phyloP scores from a whole-genome alignment of 192 early-diverging fungal genomes.

The Polychytrium aggregatum region DNA sequence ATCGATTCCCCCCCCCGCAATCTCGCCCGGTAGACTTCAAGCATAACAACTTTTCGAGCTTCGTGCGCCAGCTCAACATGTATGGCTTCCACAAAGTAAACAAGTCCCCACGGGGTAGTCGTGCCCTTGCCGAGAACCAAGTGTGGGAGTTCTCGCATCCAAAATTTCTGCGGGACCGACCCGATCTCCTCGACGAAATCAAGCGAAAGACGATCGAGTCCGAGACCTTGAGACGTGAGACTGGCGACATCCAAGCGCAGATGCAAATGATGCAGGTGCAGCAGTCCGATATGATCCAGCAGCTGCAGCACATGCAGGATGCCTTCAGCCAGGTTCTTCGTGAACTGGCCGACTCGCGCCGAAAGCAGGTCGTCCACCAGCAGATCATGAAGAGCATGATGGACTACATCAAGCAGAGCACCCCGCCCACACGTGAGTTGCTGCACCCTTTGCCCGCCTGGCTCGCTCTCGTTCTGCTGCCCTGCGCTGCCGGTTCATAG shows the following conservation, averaged over 20 bases:
- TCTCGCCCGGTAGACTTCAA: constrained; percentile 50
- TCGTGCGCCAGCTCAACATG: constrained; percentile 59
- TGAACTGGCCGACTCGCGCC: constrained; percentile 60
- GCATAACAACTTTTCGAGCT: constrained; percentile 85
- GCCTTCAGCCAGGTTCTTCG: constrained; percentile 59
- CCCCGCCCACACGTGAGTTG: constrained; percentile 1
- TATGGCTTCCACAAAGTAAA: constrained; percentile 77
- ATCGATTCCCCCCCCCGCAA: too few relatives aligned
- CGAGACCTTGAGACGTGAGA: constrained; percentile 58
- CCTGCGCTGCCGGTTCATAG: neutral
- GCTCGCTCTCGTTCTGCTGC: neutral
- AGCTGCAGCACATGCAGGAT: constrained; percentile 62
- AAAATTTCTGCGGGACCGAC: constrained; percentile 62
- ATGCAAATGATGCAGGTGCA: constrained; percentile 66
- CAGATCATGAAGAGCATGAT: constrained; percentile 55
- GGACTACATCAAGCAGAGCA: constrained; percentile 38
- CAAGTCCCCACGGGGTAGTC: constrained; percentile 72
- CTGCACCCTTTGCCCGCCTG: neutral
- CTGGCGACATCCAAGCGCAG: constrained; percentile 64
- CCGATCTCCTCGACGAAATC: constrained; percentile 73
- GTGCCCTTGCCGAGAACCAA: constrained; percentile 62
- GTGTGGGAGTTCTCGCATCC: constrained; percentile 88
- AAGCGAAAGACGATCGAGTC: constrained; percentile 86
- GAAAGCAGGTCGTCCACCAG: constrained; percentile 59
- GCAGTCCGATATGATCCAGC: constrained; percentile 63